Base-by-base conservation (phyloP, 371 early-diverging fungal species). In the Actinomortierella wolfii region DNA sequence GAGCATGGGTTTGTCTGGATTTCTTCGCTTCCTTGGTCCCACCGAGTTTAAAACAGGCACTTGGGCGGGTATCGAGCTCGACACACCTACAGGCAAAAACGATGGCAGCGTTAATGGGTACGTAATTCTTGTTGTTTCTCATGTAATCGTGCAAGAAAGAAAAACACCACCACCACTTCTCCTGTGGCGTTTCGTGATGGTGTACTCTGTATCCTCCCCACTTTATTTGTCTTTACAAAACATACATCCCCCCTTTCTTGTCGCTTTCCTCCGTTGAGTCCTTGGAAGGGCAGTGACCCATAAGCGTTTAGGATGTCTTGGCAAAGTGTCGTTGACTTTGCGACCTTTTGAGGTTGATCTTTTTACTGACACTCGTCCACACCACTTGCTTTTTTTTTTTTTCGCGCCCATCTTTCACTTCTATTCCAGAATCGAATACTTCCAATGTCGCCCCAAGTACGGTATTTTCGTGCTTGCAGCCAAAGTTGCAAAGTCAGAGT, bases 41-140 rank as follows among this genome's bases (percentile, higher is more conserved):
- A 84, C 86, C 18, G 79, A 86, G 44, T 84, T 85, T 58, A 89
- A 89, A 65, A 77, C 81, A 13, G 94, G 94, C 13, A 58, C 80
- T 5, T 94, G 94, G 94, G 89, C 89, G 13, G 94, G 94, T 15
- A 83, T 94, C 45, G 90, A 90, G 67, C 79, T 94, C 5, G 92
- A 92, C 55, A 74, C 66, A n/a, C 91, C 89, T 23, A 78, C 82
- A 20, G 94, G 94, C 42, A 94, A 93, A 68, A 93, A 94, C 71
- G 85, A 91, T 61, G 94, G 94, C n/a, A 78, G 79, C 44, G 85
- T 89, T 58, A 79, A 81, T 52, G 93, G 92, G 83, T 85, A 80
- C 69, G 78, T 59, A 13, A 20, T 21, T 50, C 8, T 44, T 56
- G 34, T 46, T 59, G 21, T 26, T 26, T 47, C 11, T 11, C 11